Conservation (phyloP, 2,329 filamentous ascomycete species). For the Diaporthe amygdali region DNA sequence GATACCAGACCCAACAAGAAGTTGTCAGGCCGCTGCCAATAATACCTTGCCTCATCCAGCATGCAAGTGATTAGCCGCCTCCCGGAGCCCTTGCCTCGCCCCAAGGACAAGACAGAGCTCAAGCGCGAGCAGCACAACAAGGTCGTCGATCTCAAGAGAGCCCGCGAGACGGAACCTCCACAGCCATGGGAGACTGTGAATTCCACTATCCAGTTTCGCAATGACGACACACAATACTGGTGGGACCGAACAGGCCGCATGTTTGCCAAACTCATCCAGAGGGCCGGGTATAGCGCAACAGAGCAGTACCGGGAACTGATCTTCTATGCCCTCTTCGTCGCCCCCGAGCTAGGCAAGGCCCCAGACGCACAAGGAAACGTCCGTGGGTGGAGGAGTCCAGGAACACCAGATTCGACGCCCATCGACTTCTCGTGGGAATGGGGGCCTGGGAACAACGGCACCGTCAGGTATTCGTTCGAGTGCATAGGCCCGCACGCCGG, state of each 20-base stretch:
- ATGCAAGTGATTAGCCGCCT: constrained; percentile 1
- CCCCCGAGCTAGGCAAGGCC: constrained; percentile 30
- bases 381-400: constrained; percentile 28
- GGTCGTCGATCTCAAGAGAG: not conserved
- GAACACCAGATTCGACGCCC: constrained; percentile 31
- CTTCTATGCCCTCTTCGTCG: constrained; percentile 31
- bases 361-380: constrained; percentile 26
- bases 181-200: constrained; percentile 30
- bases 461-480: constrained; percentile 32
- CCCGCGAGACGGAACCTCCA: not conserved
- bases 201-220: constrained; percentile 28
- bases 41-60: not conserved
- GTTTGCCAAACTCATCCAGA: constrained; percentile 31
- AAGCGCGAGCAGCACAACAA: not conserved
- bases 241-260: constrained; percentile 32
- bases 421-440: constrained; percentile 34
- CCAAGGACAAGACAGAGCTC: not conserved
- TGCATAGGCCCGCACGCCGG: constrained; percentile 31
- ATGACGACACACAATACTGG: constrained; percentile 32
- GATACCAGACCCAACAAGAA: not conserved
- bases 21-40: no score
- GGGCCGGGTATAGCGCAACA: constrained; percentile 30
- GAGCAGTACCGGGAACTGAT: constrained; percentile 33
- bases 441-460: constrained; percentile 27
- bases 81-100: not conserved